Percentiles rank a stretch among this genome's conserved stretches.
Evolutionary conservation across 2,329 filamentous ascomycete genomes (phyloP).

Genomic region (Aspergillus ochraceoroseus): DNA sequence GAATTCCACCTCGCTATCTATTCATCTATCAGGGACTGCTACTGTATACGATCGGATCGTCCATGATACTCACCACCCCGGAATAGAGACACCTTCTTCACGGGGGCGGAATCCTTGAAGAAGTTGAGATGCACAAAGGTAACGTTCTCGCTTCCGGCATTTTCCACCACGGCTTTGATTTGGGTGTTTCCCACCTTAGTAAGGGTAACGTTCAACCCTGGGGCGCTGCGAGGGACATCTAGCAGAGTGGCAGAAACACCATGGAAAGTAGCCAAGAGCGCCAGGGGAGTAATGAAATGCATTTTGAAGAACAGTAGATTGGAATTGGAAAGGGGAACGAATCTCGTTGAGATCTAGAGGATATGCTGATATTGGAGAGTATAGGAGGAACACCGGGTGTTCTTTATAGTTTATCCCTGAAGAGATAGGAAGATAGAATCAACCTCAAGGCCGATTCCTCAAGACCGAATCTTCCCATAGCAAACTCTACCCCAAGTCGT

Average conservation of each 20-base stretch:
- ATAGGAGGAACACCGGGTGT: too few relatives aligned
- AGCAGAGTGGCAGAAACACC: constrained; percentile 21
- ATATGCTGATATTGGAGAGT: neutral
- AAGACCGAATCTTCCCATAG: neutral
- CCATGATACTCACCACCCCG: constrained; percentile 24
- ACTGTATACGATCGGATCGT: neutral
- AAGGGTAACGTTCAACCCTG: constrained; percentile 32
- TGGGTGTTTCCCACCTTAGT: constrained; percentile 30
- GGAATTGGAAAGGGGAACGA: neutral
- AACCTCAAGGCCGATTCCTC: neutral
- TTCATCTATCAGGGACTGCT: neutral
- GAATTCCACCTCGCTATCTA: constrained; percentile 31
- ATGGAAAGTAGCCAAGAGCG: constrained; percentile 22
- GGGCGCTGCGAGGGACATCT: constrained; percentile 7
- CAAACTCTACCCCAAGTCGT: neutral
- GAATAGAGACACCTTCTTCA: constrained; percentile 36
- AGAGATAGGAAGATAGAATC: too few relatives aligned
- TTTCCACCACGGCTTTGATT: constrained; percentile 37
- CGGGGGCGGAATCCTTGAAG: constrained; percentile 33
- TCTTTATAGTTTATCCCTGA: too few relatives aligned
- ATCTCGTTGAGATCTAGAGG: neutral
- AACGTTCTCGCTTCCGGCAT: constrained; percentile 31
- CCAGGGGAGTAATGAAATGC: constrained; percentile 22
- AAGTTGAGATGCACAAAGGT: constrained; percentile 37
- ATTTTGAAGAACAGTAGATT: constrained; percentile 21